Evolutionary conservation across 2,329 filamentous ascomycete genomes (phyloP), one percentile per base, ranked within the genome.

Genomic region (Epichloe bromicola): DNA sequence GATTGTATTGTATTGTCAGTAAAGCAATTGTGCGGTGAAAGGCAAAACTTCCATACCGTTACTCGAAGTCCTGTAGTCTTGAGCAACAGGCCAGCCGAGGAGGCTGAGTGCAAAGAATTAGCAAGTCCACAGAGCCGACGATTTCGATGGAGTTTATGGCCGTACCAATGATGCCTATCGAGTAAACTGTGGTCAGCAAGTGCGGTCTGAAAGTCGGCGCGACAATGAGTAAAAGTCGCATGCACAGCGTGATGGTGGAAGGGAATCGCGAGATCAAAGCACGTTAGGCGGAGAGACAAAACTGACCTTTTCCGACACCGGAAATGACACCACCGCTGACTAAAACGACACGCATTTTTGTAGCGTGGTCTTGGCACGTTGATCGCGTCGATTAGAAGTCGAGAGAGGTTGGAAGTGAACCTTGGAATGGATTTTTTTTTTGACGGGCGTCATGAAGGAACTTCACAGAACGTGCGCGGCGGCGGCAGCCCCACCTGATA

Each of bases 61-160:
- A 62, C 60, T 43, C 55, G 55, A 17, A 61, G 56, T 20, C 60
- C 60, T 8, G 54, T 53, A 2, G 59, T 59, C 54, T 62, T 61
- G 51, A 65, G 61, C 51, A 67, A 52, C 51, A 88, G 72, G 46
- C 85, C 85, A 39, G 83, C 82, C 52, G 79, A 83, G 60, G 82
- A 85, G 67, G 83, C 83, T 80, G 33, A 37, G 26, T 17, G 43
- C 26, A 23, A 49, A 15, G 30, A 36, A 8, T 5, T 20, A 8
- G 36, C 20, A 30, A 47, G 44, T 5, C 19, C 8, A 37, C 14
- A 3, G 43, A 43, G 19, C 5, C 11, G n/a, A 34, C 20, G 8
- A 36, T 8, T 17, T 14, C 26, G 17, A 23, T 11, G 7, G 6
- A 14, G 19, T n/a, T 10, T 15, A 23, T n/a, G 30, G 10, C 34